Evolutionary conservation across 75 land plant species (phyloP).

Genomic region (Azolla pinnata): DNA sequence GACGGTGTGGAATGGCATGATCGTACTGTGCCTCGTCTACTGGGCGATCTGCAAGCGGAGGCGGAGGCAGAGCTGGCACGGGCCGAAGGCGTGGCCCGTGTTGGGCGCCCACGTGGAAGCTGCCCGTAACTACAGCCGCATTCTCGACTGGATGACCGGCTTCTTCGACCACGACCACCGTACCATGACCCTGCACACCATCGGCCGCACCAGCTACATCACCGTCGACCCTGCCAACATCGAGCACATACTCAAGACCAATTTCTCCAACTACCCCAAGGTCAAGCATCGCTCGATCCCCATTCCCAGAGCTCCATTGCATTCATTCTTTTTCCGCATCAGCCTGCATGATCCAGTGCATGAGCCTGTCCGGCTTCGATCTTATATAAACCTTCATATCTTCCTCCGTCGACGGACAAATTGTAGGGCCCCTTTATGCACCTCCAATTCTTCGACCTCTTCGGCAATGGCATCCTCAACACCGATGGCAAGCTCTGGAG

Average conservation of each 20-base stretch:
- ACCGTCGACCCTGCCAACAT: conserved; percentile 25
- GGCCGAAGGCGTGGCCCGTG: conserved; percentile 10
- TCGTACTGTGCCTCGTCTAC: no score
- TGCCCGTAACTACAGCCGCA: not conserved
- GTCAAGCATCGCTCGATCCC: no score
- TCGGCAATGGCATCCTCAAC: conserved; percentile 16
- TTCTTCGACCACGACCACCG: conserved; percentile 4
- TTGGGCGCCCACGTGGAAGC: conserved; percentile 13
- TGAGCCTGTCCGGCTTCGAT: no score
- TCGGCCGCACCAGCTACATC: not conserved
- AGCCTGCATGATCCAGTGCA: no score
- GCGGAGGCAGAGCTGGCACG: no score
- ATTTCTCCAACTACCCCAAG: conserved; percentile 30
- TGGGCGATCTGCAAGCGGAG: no score
- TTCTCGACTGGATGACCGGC: conserved; percentile 10
- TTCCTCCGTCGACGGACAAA: no score
- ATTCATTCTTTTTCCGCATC: no score
- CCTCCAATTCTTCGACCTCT: not conserved
- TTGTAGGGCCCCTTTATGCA: conserved; percentile 4
- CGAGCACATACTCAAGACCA: conserved; percentile 25
- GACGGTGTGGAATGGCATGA: no score
- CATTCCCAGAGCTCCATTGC: no score
- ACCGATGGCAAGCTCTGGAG: conserved; percentile 13
- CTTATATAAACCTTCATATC: no score
- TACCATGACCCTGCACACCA: not conserved